Base-by-base conservation (phyloP, 495 filamentous ascomycete species). In the Penicillium tannophilum region DNA sequence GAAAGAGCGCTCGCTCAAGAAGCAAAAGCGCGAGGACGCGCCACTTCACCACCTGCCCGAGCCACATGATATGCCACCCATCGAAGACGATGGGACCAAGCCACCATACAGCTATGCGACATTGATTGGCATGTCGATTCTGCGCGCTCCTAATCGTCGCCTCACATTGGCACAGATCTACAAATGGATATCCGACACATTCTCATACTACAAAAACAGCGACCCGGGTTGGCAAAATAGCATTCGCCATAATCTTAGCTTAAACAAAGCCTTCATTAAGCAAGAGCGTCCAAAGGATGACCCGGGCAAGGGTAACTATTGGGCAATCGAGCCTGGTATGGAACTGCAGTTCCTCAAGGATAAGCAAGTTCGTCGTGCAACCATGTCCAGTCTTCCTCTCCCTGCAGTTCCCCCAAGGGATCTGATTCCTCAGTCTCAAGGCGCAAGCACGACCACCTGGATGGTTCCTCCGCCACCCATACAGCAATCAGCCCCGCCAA, bases 251-350 rank as follows among this genome's bases (percentile, higher is more conserved):
- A 98, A 98, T 60, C 86, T 98, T n/a, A 96, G 91, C 66, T 79
- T 98, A 23, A 97, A 97, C 76, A 97, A 97, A 71, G 89, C 89
- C n/a, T 98, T 98, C 61, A 86, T 93, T 61, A 98, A 97, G 72
- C 89, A 95, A 69, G 92, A 97, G 72, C 83, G 93, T 53, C 94
- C 94, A 23, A 98, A 98, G 76, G 93, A 97, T 74, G 94, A 98
- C 68, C 92, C 93, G 1, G 94, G 94, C 54, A 98, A 98, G 74
- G 94, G 94, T n/a, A 92, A 97, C 72, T 98, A 98, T 73, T 98
- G 94, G 94, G 84, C 85, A 16, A 96, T 98, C 64, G 84, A 91
- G 65, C 81, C 84, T n/a, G 94, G 94, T 0, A 87, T 88, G 73
- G 94, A 98, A 70, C 77, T 85, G 20, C 87, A 92, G 55, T 97